Conservation (phyloP, 768 basidiomycete species). For the Termitomyces sp. region DNA sequence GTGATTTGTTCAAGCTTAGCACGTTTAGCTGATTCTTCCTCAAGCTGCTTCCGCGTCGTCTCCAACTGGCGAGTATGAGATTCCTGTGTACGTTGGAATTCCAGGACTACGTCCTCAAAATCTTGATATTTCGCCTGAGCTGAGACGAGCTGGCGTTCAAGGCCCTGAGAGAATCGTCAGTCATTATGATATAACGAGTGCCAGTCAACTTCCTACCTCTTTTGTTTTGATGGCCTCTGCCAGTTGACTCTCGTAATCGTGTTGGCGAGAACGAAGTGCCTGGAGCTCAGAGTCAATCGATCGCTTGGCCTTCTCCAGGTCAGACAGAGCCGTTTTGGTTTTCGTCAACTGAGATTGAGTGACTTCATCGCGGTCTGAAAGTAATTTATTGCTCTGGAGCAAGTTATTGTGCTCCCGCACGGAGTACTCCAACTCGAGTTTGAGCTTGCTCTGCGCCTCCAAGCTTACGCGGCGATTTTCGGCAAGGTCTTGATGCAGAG, state of each 20-base stretch:
- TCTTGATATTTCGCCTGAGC: conserved; percentile 75
- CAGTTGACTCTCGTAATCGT: conserved; percentile 60
- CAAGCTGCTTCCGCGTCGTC: conserved; percentile 62
- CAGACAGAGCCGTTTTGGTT: conserved; percentile 41
- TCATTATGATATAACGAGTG: not conserved
- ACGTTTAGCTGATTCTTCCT: conserved; percentile 66
- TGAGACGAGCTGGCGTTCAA: conserved; percentile 71
- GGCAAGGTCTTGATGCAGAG: conserved; percentile 61
- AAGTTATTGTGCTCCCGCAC: conserved; percentile 55
- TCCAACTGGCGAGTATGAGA: conserved; percentile 71
- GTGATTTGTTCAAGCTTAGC: conserved; percentile 66
- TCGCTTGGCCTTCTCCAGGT: conserved; percentile 66
- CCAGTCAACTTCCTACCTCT: conserved; percentile 50
- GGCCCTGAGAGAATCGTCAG: conserved; percentile 34
- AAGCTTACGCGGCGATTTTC: conserved; percentile 55
- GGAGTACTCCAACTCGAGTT: conserved; percentile 66
- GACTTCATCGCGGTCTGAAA: conserved; percentile 55
- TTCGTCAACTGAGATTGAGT: conserved; percentile 45
- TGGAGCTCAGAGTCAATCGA: conserved; percentile 68
- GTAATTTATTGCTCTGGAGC: conserved; percentile 53
- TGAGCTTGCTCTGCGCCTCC: conserved; percentile 67
- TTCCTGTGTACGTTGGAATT: conserved; percentile 78
- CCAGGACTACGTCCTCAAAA: conserved; percentile 83
- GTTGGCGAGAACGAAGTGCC: conserved; percentile 59
- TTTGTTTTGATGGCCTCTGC: conserved; percentile 56